Evolutionary conservation across 2,329 filamentous ascomycete species (phyloP), one percentile per base, ranked within the genome.

Genomic region (Ophiosphaerella herpotricha): DNA sequence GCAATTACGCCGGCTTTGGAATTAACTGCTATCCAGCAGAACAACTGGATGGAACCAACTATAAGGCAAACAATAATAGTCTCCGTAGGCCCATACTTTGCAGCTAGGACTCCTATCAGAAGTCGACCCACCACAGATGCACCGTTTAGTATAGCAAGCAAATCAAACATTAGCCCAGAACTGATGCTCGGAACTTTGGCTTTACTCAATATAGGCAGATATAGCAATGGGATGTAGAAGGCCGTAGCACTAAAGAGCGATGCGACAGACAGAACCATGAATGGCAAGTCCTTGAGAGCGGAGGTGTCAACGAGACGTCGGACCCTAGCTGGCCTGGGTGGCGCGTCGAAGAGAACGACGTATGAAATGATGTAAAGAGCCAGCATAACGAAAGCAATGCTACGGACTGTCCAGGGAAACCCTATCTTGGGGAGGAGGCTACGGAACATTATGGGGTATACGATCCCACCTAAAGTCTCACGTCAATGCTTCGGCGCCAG

Each of bases 371-470:
- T 4, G 4, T 14, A 75, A 7, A 36, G 16, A 7, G 7, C 34
- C 34, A 36, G 13, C 54, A 87, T 12, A 2, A 29, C 26, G 9
- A 29, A 29, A 11, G 26, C 26, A 7, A 29, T 29, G 26, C 26
- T 29, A 7, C 26, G 26, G 7, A 29, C 26, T 11, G 26, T 11
- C 26, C 26, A 29, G 26, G 26, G 26, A 11, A 29, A 29, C 6
- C 26, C 26, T 29, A 11, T 11, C 26, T 7, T 7, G 2, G 7
- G 26, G 7, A 29, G 9, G 9, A 29, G 26, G 9, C 7, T 11
- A 11, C 26, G 26, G 9, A 29, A 29, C 26, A 29, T 29, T 7
- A 29, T 7, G 1, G 26, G 26, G 9, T 29, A 29, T 7, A 29
- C 4, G 26, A 29, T 29, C 6, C 26, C 26, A 29, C 26, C 26